Base-by-base conservation (phyloP, 345 rosid genomes). In the Gossypium mustelinum region DNA sequence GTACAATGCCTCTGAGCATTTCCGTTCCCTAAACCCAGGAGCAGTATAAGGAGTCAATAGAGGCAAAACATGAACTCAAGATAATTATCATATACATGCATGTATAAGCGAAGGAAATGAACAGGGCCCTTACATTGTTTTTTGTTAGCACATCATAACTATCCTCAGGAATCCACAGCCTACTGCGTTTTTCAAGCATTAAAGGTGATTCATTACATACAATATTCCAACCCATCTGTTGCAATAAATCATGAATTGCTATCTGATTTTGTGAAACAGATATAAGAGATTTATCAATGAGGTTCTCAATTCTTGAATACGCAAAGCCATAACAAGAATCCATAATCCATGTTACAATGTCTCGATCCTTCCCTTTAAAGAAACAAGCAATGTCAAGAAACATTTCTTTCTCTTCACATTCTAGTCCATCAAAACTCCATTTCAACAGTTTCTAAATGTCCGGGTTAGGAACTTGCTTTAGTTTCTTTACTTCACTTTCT, bases 341-440 rank as follows among this genome's bases (percentile, higher is more conserved):
- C 11, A 85, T 50, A 14, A 81, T 63, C 56, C 76, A 58, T 68
- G 4, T 74, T 45, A 73, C 84, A 63, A 27, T 52, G 54, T 80
- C 76, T 61, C 11, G 64, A 10, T 62, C 51, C 39, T 68, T 69
- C 52, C 78, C 76, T 60, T 70, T 66, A 13, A 50, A 77, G 60
- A 85, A 81, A 69, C 86, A 83, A 44, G 84, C 78, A 45, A 83
- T 54, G 71, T 76, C 82, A 11, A 83, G 75, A 50, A 87, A 85
- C 22, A 82, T 73, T 34, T 16, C 81, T 50, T 83, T 77, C 65
- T 81, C 79, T 29, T 75, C 70, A 24, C 11, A 24, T 62, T 67
- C 68, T 16, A 87, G 79, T 20, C 71, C 82, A 60, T 85, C 84
- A 67, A 73, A 87, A 70, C 86, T 87, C 51, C 77, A 75, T 64